These are phyloP conservation scores for Picochlorum sp. DNA, from an alignment of 139 green algal species.

Conservation along the genomic window DNA sequence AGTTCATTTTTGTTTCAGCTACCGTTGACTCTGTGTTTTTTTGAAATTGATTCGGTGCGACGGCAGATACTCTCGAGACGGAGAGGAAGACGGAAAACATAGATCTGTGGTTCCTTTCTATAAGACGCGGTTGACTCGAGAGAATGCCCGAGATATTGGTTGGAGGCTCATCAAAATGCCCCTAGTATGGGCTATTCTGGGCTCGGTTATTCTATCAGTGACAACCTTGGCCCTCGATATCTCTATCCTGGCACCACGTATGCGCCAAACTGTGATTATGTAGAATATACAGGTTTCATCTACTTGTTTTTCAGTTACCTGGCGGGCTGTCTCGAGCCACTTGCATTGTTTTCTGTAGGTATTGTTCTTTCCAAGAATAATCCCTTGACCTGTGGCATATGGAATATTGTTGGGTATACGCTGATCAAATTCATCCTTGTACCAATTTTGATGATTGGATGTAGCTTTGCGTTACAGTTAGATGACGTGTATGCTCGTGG, in stretches of 20 bases:
- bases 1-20: neutral
- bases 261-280: slow-evolving; percentile 1
- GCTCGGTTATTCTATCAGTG: neutral
- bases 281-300: neutral
- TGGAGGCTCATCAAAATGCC: neutral
- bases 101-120: neutral
- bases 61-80: neutral
- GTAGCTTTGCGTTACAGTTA: slow-evolving; percentile 15
- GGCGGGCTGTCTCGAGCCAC: neutral
- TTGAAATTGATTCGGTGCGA: neutral
- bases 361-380: slow-evolving; percentile 1
- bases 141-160: neutral
- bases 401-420: neutral
- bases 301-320: slow-evolving; percentile 3
- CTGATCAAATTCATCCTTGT: slow-evolving; percentile 2
- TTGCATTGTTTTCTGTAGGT: neutral
- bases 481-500: slow-evolving; percentile 1
- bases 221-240: neutral
- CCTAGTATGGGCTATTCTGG: neutral
- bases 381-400: neutral
- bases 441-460: slow-evolving; percentile 9
- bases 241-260: neutral
- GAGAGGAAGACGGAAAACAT: neutral
- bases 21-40: neutral
- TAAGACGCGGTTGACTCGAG: neutral